These are phyloP conservation scores for Haberlea rhodopensis DNA, from an alignment of 257 asterid species.

Conservation along the genomic window DNA sequence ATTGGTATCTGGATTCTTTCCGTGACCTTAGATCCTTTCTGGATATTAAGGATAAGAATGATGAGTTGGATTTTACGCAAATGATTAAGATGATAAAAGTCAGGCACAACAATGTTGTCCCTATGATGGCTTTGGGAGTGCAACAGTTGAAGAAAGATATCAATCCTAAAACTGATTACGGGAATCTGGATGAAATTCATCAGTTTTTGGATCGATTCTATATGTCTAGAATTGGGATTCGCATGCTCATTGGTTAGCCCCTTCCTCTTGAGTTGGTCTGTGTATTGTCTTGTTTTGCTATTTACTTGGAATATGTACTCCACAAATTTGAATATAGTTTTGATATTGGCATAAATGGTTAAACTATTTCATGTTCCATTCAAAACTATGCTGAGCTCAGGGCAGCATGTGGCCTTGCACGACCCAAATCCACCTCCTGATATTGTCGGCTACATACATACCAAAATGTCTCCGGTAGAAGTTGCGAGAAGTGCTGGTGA, in stretches of 20 bases:
- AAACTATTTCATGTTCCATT: slow-evolving; percentile 19
- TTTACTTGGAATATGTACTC: neutral
- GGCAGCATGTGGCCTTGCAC: slow-evolving; percentile 94
- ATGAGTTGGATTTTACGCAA: slow-evolving; percentile 72
- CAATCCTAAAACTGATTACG: slow-evolving; percentile 47
- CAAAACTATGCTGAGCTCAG: slow-evolving; percentile 43
- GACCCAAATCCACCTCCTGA: slow-evolving; percentile 87
- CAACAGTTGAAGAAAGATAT: slow-evolving; percentile 85
- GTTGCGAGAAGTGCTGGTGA: slow-evolving; percentile 81
- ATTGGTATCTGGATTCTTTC: slow-evolving; percentile 97
- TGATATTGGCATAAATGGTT: slow-evolving; percentile 17
- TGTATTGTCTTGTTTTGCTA: slow-evolving; percentile 13
- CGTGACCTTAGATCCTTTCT: slow-evolving; percentile 81
- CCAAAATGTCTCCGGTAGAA: slow-evolving; percentile 88
- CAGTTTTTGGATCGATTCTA: slow-evolving; percentile 88
- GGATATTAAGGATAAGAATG: slow-evolving; percentile 55
- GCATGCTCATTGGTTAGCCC: slow-evolving; percentile 90
- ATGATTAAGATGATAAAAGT: slow-evolving; percentile 92
- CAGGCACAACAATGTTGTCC: slow-evolving; percentile 92
- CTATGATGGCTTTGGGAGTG: slow-evolving; percentile 97
- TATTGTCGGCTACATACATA: slow-evolving; percentile 83
- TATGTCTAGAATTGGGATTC: slow-evolving; percentile 90
- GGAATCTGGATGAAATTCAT: slow-evolving; percentile 73
- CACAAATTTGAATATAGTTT: neutral
- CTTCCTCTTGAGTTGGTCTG: neutral